These are phyloP conservation scores for Paracorniculantispora psalliotae DNA, from an alignment of 2,329 filamentous ascomycete species.

Conservation along the genomic window DNA sequence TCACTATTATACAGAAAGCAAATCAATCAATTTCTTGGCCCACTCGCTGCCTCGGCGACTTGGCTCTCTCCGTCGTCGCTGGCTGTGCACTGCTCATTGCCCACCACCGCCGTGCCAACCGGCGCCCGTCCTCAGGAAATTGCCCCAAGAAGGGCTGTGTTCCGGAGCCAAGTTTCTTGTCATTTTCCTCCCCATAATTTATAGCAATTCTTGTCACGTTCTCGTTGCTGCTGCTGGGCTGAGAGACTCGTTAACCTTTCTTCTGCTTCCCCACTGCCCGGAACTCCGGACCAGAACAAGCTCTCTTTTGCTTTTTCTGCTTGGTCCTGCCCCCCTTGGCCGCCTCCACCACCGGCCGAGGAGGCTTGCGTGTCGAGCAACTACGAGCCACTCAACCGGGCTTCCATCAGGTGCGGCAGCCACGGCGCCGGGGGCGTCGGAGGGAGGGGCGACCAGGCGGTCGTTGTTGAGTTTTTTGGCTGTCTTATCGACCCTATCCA, in stretches of 20 bases:
- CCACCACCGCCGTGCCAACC: background rate
- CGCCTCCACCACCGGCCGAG: conserved; percentile 4
- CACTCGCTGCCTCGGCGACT: background rate
- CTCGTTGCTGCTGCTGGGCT: background rate
- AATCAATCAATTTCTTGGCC: background rate
- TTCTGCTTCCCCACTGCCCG: conserved; percentile 2
- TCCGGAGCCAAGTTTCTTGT: conserved; percentile 5
- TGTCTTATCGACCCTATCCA: background rate
- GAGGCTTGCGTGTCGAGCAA: conserved; percentile 12
- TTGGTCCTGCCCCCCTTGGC: background rate
- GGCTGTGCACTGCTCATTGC: background rate
- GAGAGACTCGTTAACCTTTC: conserved; percentile 1
- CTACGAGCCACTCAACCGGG: background rate
- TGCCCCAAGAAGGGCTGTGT: conserved; percentile 3
- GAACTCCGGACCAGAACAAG: conserved; percentile 10
- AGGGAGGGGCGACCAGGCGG: too few relatives aligned
- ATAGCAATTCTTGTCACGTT: too few relatives aligned
- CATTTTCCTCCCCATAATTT: background rate
- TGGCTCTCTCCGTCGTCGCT: background rate
- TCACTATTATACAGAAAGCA: background rate
- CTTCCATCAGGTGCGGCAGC: conserved; percentile 2
- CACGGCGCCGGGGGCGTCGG: background rate
- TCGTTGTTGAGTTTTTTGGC: background rate
- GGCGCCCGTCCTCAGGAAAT: background rate
- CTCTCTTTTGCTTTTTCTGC: background rate